Evolutionary conservation across 306 rosid species (phyloP).

Genomic region (Cicer judaicum): DNA sequence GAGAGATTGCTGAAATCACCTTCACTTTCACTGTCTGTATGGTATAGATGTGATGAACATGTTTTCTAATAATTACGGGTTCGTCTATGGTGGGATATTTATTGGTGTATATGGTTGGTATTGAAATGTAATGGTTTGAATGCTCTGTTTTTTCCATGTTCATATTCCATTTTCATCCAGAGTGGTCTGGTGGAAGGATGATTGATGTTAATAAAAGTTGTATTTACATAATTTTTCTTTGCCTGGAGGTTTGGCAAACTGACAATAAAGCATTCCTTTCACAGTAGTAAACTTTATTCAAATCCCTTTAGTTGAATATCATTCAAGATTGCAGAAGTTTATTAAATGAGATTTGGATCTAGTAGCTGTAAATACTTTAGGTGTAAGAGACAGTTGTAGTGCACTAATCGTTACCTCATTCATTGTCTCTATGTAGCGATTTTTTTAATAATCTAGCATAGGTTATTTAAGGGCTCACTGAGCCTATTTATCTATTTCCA

Average conservation of each 20-base stretch:
- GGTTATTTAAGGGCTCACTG: neutral
- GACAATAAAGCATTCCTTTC: slow-evolving; percentile 7
- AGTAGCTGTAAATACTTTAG: neutral
- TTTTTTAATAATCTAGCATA: neutral
- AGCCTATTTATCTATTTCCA: neutral
- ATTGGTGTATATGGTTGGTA: neutral
- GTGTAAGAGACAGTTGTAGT: slow-evolving; percentile 9
- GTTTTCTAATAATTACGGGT: neutral
- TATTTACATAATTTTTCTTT: neutral
- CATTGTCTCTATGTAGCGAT: neutral
- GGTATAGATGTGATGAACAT: slow-evolving; percentile 1
- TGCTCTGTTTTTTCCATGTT: slow-evolving; percentile 11
- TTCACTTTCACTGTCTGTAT: neutral
- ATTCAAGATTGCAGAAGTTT: neutral
- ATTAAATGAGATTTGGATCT: neutral
- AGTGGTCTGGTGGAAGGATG: slow-evolving; percentile 3
- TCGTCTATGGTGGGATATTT: neutral
- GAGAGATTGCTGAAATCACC: slow-evolving; percentile 7
- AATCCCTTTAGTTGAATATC: slow-evolving; percentile 16
- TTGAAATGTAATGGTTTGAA: neutral
- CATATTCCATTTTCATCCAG: neutral
- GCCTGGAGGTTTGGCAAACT: neutral
- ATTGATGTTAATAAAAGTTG: neutral
- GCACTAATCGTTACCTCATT: slow-evolving; percentile 18
- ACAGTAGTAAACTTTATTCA: slow-evolving; percentile 1